Base-by-base conservation (phyloP, 2,329 filamentous ascomycete genomes). In the Lachnellula arida region DNA sequence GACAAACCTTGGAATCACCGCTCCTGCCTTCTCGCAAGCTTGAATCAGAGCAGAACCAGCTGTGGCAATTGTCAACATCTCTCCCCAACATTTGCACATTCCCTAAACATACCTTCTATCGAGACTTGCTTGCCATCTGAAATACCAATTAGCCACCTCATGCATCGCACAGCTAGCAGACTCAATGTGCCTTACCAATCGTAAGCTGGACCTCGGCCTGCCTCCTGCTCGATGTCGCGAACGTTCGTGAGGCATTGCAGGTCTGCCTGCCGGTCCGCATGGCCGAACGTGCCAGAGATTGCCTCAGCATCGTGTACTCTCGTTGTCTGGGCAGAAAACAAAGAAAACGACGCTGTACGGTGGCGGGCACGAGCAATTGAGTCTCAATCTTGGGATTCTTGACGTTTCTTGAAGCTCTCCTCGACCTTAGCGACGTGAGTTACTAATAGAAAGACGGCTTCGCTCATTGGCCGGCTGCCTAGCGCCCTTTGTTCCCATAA, bases 1-100 rank as follows among this genome's bases (percentile, higher is more conserved):
- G 44, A 70, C 79, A 68, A 76, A 89, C 88, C 88, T 91, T 67
- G 93, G 93, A 70, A 97, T 81, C 60, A 88, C 94, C 64, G 81
- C 83, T 71, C 94, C 94, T 63, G 93, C 94, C 80, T 99, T 97
- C 78, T 99, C 94, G 80, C 94, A 99, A 72, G 94, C 94, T 79
- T 99, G 94, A 73, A 99, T 99, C 69, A 99, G 83, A 71, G 94
- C 93, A 68, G 94, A 94, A 65, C 93, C 93, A 76, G 93, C 93
- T 96, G 73, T 74, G 69, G 56, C 65, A 67, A 58, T 54, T 58
- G 72, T 79, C 69, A 79, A 72, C 59, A 63, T 51, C 34, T 57
- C 46, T 49, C 61, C 53, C 49, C 11, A 32, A 54, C 68, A 66
- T 42, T 48, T 46, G n/a, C 46, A 23, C 51, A 23, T 48, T 12